Evolutionary conservation across 176 grass and related monocot genomes (phyloP), one percentile per base, ranked within the genome.

Genomic region (Phyllostachys edulis): DNA sequence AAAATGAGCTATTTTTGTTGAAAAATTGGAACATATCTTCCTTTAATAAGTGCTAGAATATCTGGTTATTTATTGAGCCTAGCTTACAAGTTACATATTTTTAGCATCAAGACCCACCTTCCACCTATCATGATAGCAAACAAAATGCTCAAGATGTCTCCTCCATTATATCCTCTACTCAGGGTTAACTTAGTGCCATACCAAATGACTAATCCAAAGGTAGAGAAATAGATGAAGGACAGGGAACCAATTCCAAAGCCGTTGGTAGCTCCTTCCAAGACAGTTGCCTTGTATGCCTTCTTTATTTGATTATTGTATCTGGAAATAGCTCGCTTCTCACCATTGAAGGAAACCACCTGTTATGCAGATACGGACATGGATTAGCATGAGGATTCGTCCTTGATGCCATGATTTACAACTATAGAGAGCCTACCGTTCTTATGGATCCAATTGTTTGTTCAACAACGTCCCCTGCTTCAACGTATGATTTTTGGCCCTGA

Each of bases 361-460:
- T 69, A 13, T 69, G 12, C 47, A 80, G 7, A 80, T 18, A 69
- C 3, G 4, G 15, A 17, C 64, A 27, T 0, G 7, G 12, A 54
- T 52, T 54, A 36, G 49, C 4, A 13, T 18, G 44, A 78, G 44
- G 12, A 34, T 26, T 37, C 52, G 7, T 20, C 47, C 46, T 34
- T 54, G 15, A 74, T 54, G 7, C 7, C 27, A 63, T 46, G 41
- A 63, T 78, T 46, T 44, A 44, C 44, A 46, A 54, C 56, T 32
- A 17, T 24, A 29, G 46, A 78, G 56, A 20, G 16, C 71, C 7
- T 74, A 80, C 78, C 34, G 64, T 80, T 69, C 8, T 80, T 40
- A 80, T 80, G 20, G 77, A 64, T 13, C 46, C 38, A 72, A 86
- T 46, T 57, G 79, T 71, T n/a, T 87, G 78, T 51, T 87, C 85